These are phyloP conservation scores for Paramecium octaurelia DNA, from an alignment of 73 alveolate species.

Conservation along the genomic window DNA sequence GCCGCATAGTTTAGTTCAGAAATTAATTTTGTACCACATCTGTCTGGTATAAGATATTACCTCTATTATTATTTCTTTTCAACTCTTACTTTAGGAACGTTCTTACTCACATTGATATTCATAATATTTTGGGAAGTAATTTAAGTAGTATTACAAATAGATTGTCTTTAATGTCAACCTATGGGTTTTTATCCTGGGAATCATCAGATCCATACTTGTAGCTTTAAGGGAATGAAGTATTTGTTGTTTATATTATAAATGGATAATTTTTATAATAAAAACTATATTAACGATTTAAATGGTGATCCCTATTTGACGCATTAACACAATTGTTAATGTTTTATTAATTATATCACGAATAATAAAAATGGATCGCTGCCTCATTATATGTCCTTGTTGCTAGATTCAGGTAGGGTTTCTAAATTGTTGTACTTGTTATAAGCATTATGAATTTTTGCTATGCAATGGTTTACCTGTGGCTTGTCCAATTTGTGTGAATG, in stretches of 20 bases:
- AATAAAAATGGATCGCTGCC: background rate
- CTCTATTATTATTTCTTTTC: background rate
- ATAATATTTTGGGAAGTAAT: background rate
- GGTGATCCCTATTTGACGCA: background rate
- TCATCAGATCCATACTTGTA: background rate
- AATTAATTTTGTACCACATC: background rate
- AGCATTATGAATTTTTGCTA: background rate
- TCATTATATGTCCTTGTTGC: background rate
- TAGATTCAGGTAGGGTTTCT: background rate
- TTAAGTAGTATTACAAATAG: background rate
- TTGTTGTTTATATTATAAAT: background rate
- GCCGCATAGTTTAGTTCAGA: constrained; percentile 6
- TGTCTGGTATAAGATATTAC: background rate
- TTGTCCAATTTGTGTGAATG: constrained; percentile 19
- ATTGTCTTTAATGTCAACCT: background rate
- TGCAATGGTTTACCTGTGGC: constrained; percentile 23
- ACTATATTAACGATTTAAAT: background rate
- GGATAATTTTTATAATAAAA: background rate
- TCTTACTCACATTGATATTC: background rate
- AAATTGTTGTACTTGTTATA: background rate
- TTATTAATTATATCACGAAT: background rate
- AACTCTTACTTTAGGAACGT: background rate
- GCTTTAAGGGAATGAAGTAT: background rate
- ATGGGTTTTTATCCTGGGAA: background rate
- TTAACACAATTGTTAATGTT: background rate